These are phyloP conservation scores for Thraustochytrium striatum DNA, from an alignment of 352 stramenopile species.

Conservation along the genomic window DNA sequence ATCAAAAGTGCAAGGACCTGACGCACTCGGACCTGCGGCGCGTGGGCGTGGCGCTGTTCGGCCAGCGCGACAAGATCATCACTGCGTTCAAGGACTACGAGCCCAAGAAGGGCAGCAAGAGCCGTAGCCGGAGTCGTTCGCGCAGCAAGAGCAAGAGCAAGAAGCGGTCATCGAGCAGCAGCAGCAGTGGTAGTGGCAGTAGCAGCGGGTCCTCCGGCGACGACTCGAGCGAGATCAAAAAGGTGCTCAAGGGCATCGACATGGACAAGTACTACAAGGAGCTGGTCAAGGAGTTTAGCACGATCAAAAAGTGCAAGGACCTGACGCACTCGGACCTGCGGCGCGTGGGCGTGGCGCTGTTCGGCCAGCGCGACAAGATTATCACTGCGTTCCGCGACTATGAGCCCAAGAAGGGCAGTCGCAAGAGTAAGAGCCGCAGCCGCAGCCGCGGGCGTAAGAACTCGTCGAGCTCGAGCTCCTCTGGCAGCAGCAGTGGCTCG, in stretches of 20 bases:
- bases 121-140: background rate
- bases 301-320: constrained; percentile 42
- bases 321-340: constrained; percentile 34
- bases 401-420: background rate
- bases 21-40: constrained; percentile 21
- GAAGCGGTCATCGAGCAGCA: background rate
- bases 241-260: background rate
- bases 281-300: constrained; percentile 27
- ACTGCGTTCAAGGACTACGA: background rate
- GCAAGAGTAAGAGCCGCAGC: constrained; percentile 18
- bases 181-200: background rate
- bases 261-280: constrained; percentile 28
- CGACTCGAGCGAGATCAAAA: constrained; percentile 34
- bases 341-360: background rate
- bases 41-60: background rate
- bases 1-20: constrained; percentile 43
- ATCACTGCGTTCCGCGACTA: constrained; percentile 2
- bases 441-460: background rate
- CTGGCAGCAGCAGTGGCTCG: background rate
- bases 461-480: background rate
- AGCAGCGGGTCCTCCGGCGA: background rate
- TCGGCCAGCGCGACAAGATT: constrained; percentile 30
- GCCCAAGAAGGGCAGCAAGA: background rate
- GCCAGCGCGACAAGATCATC: constrained; percentile 43
- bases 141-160: background rate